phyloP scores from a whole-genome alignment of 2,329 filamentous ascomycete species.

The Arthroderma sp. region DNA sequence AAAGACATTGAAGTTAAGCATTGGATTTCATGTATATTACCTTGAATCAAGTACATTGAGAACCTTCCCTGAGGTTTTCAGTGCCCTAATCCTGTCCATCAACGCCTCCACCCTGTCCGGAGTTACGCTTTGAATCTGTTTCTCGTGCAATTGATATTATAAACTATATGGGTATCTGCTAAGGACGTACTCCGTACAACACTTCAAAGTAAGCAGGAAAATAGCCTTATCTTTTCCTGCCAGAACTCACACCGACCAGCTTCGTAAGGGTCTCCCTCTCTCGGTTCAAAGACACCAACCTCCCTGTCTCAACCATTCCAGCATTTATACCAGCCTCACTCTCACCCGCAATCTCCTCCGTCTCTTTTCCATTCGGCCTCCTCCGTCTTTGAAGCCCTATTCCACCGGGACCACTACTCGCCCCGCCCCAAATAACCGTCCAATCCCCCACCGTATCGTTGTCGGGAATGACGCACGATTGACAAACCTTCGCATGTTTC shows the following conservation, averaged over 20 bases:
- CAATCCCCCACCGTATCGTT: slow-evolving; percentile 50
- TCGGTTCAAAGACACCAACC: slow-evolving; percentile 50
- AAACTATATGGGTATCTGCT: too few relatives aligned
- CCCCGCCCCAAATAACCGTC: slow-evolving; percentile 56
- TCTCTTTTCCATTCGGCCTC: slow-evolving; percentile 22
- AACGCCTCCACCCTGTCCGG: too few relatives aligned
- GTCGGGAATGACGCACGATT: slow-evolving; percentile 46
- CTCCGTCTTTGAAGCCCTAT: slow-evolving; percentile 22
- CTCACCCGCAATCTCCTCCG: slow-evolving; percentile 7
- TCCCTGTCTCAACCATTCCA: slow-evolving; percentile 45
- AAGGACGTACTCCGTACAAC: too few relatives aligned
- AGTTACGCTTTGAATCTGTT: too few relatives aligned
- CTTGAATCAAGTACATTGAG: too few relatives aligned
- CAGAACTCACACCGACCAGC: slow-evolving; percentile 37
- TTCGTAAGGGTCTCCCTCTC: slow-evolving; percentile 55
- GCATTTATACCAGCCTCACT: slow-evolving; percentile 10
- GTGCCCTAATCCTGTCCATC: too few relatives aligned
- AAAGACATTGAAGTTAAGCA: too few relatives aligned
- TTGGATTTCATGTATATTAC: too few relatives aligned
- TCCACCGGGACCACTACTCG: slow-evolving; percentile 17
- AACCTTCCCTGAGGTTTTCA: too few relatives aligned
- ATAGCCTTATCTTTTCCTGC: slow-evolving; percentile 2
- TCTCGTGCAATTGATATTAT: too few relatives aligned
- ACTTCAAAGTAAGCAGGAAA: too few relatives aligned
- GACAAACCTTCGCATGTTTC: slow-evolving; percentile 57